These are phyloP conservation scores for Schizochytrium sp. DNA, from an alignment of 108 stramenopile species.

Conservation along the genomic window DNA sequence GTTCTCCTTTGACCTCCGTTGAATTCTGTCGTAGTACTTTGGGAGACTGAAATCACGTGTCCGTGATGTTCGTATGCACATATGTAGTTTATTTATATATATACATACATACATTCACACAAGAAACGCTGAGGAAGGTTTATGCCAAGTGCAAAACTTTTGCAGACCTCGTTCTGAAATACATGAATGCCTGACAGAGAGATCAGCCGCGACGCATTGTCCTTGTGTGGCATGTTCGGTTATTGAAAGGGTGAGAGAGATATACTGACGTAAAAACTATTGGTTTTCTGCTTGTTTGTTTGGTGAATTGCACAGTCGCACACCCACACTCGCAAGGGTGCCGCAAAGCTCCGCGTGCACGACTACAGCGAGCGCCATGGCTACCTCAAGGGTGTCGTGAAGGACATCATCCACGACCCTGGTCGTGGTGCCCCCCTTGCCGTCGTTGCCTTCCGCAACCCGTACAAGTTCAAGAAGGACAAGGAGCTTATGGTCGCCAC, in stretches of 20 bases:
- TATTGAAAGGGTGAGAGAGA: not conserved
- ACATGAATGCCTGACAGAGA: no score
- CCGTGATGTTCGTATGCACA: no score
- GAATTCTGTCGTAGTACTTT: no score
- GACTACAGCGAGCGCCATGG: conserved; percentile 96
- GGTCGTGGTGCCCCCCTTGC: conserved; percentile 98
- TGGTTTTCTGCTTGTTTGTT: not conserved
- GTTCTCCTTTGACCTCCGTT: no score
- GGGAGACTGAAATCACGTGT: no score
- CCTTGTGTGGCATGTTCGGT: not conserved
- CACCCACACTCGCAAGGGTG: conserved; percentile 95
- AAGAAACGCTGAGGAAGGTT: no score
- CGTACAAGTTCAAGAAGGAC: conserved; percentile 95
- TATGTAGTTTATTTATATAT: no score
- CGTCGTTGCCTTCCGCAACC: conserved; percentile 96
- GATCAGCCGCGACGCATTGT: not conserved
- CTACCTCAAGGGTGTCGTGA: conserved; percentile 97
- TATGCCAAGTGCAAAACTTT: no score
- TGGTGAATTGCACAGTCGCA: conserved; percentile 76
- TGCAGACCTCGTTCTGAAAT: no score
- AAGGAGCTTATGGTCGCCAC: conserved; percentile 93
- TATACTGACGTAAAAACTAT: not conserved
- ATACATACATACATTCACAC: no score
- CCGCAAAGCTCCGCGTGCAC: conserved; percentile 93
- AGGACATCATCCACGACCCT: conserved; percentile 98